Base-by-base conservation (phyloP, 495 filamentous ascomycete genomes). In the Lepidopterella palustris region DNA sequence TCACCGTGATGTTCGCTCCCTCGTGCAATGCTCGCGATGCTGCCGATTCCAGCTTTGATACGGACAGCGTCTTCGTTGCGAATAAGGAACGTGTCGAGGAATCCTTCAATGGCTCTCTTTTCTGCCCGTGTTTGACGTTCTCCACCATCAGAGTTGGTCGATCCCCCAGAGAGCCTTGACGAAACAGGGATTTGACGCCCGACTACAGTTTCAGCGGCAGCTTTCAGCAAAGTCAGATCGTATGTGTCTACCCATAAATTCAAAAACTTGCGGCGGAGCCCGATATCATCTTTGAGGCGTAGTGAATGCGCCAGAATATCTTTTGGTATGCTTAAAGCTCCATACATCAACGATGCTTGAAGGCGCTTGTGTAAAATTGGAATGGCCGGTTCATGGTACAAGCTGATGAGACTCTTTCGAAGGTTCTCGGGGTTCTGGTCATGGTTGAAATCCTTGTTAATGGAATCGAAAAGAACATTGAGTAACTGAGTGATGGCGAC, bases 321-420 rank as follows among this genome's bases (percentile, higher is more conserved):
- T 60, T 79, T 82, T 13, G 84, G 79, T 8, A 82, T 73, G 51
- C 77, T 78, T 32, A 88, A 65, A n/a, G 80, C 76, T 9, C 85
- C 85, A 60, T 77, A 87, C 9, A 79, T 66, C n/a, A 88, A 62
- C 3, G 84, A 87, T 25, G 84, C 82, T 59, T 86, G 81, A 23
- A 87, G 60, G 3, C 84, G 75, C 61, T 80, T 78, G 67, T 84
- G 74, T n/a, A 86, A 72, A 3, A 79, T 64, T 8, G 78, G 72
- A 25, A 85, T 79, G 1, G 69, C 60, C 0, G 77, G 67, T 13
- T 73, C 72, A n/a, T 85, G 81, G 61, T 87, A 87, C n/a, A 82
- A 56, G 1, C 63, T 58, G 2, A 87, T 71, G 23, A 86, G 59
- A 26, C 70, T 55, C 29, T 61, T 67, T 26, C 72, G 59, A 1